Percentiles rank a stretch among this genome's conserved stretches.
These are phyloP conservation scores for Naganishia kalamii DNA, from an alignment of 768 basidiomycete genomes.

Conservation along the genomic window DNA sequence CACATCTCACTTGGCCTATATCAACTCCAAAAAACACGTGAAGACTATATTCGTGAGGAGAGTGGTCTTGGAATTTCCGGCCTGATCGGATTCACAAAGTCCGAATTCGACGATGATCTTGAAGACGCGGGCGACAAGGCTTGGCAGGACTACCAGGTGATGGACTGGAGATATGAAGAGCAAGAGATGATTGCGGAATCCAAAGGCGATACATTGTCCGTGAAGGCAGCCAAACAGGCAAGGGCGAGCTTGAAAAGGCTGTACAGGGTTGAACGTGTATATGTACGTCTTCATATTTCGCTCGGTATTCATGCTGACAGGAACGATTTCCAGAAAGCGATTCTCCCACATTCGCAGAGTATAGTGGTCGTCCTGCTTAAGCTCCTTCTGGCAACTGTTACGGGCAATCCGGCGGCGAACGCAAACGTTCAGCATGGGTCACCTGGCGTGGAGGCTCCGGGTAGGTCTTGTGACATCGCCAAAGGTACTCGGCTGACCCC, in stretches of 20 bases:
- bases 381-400: constrained; percentile 83
- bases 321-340: constrained; percentile 67
- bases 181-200: constrained; percentile 43
- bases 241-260: constrained; percentile 64
- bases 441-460: constrained; percentile 35
- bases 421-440: constrained; percentile 26
- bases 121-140: constrained; percentile 28
- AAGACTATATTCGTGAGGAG: constrained; percentile 90
- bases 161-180: constrained; percentile 29
- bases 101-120: constrained; percentile 23
- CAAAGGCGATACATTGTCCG: constrained; percentile 20
- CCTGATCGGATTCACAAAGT: constrained; percentile 38
- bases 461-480: constrained; percentile 26
- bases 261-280: constrained; percentile 84
- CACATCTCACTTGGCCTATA: constrained; percentile 77
- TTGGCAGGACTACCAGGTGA: constrained; percentile 19
- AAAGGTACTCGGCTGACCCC: not conserved
- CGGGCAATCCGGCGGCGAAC: constrained; percentile 55
- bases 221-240: constrained; percentile 34
- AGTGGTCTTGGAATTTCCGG: constrained; percentile 65
- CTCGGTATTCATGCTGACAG: not conserved
- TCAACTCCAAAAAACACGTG: constrained; percentile 93
- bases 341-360: constrained; percentile 73
- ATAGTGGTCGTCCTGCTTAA: constrained; percentile 93
- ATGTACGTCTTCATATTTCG: constrained; percentile 56